Evolutionary conservation across 2,329 filamentous ascomycete genomes (phyloP), one percentile per base, ranked within the genome.

Genomic region (Phyllosticta citriasiana): DNA sequence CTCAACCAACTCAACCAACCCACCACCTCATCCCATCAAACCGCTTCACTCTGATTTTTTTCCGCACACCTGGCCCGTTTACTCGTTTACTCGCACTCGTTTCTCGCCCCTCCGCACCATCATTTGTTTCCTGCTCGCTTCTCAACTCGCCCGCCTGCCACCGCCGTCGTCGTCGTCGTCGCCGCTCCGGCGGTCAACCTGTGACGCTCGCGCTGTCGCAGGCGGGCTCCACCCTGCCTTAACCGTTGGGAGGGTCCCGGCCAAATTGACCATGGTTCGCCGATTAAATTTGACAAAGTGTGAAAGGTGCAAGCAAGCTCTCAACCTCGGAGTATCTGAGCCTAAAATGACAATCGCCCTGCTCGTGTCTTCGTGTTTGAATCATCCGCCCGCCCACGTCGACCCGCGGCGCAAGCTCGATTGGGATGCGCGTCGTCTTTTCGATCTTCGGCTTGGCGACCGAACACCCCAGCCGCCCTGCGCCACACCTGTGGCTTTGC

Each of bases 181-280:
- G 35, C 26, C 52, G 35, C 26, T 6, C 55, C 40, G 52, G 40
- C 40, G 40, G 52, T 55, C 57, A 55, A 40, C 35, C 58, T 35
- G 53, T n/a, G 40, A 47, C 40, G 40, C n/a, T n/a, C 58, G 59
- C 47, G 26, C 40, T 50, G 59, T 53, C 56, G 57, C 57, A 53
- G 50, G 30, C 54, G 26, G 27, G 54, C 54, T 60, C 59, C 59
- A 61, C 59, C 47, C 47, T 56, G 40, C 40, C 40, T 35, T 35
- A 5, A 35, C 58, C 58, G 58, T 16, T 16, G 40, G 40, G 40
- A n/a, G 14, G 14, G 14, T 47, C 40, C 40, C 40, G 14, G 40
- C 40, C 40, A 30, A 30, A n/a, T 16, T 16, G 14, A n/a, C 16
- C 40, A 47, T 47, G 40, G 40, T 47, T 47, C 40, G 14, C 40